phyloP scores from a whole-genome alignment of 116 monocot species.

The Dioscorea cayenensis region DNA sequence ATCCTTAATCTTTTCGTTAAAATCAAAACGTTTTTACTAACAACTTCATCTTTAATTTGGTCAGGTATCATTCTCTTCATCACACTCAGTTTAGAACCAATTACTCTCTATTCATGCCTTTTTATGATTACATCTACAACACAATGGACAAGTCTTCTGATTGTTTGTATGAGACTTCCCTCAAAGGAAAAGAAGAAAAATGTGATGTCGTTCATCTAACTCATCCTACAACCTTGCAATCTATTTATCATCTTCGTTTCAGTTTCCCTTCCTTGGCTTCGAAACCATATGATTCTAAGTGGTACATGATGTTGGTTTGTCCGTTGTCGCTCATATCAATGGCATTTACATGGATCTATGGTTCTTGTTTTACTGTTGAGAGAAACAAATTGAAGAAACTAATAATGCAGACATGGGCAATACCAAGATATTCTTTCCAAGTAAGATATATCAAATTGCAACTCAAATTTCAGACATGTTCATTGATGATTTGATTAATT shows the following conservation, averaged over 20 bases:
- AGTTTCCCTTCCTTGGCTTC: conserved; percentile 38
- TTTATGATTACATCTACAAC: conserved; percentile 46
- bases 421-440: conserved; percentile 67
- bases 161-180: conserved; percentile 15
- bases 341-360: conserved; percentile 42
- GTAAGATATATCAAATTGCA: conserved; percentile 15
- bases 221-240: conserved; percentile 20
- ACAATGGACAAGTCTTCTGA: conserved; percentile 25
- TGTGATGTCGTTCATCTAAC: conserved; percentile 33
- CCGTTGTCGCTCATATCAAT: conserved; percentile 40
- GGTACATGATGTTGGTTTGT: conserved; percentile 34
- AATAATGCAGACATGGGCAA: conserved; percentile 65
- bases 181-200: conserved; percentile 20
- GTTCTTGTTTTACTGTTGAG: conserved; percentile 53
- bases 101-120: conserved; percentile 45
- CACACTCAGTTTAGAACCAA: conserved; percentile 51
- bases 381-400: conserved; percentile 47
- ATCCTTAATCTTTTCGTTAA: too few relatives aligned
- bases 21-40: too few relatives aligned
- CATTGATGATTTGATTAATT: not conserved
- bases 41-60: too few relatives aligned
- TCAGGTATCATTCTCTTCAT: conserved; percentile 46
- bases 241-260: conserved; percentile 24
- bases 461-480: not conserved
- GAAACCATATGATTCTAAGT: conserved; percentile 34